Conservation (phyloP, 2,329 filamentous ascomycete genomes). For the Seiridium cupressi region DNA sequence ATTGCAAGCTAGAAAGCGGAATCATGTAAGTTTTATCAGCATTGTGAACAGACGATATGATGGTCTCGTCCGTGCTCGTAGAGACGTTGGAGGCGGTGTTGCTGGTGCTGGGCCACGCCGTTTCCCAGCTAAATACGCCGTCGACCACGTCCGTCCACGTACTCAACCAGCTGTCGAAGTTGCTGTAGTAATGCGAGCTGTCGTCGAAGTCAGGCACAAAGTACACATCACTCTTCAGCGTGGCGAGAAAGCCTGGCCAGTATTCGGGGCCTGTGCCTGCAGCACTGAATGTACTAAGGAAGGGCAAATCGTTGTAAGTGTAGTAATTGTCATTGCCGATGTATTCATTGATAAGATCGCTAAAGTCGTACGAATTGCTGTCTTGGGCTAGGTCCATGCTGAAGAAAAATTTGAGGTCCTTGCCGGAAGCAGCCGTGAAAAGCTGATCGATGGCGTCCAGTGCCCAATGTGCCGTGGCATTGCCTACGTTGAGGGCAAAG, state of each 20-base stretch:
- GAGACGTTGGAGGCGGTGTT: conserved; percentile 23
- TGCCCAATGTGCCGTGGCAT: conserved; percentile 22
- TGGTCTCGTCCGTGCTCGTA: conserved; percentile 19
- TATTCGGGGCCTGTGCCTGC: conserved; percentile 19
- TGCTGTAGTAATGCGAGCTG: conserved; percentile 28
- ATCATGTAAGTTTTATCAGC: conserved; percentile 33
- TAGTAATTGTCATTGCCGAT: conserved; percentile 25
- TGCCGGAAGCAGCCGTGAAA: conserved; percentile 26
- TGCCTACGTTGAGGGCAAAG: conserved; percentile 33
- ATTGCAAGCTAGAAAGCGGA: conserved; percentile 29
- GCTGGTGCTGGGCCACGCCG: conserved; percentile 29
- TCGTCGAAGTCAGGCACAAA: conserved; percentile 31
- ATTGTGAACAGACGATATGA: conserved; percentile 18
- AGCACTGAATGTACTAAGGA: conserved; percentile 29
- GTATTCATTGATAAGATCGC: conserved; percentile 21
- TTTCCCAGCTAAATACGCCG: conserved; percentile 36
- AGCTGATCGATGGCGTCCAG: conserved; percentile 23
- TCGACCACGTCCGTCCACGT: conserved; percentile 30
- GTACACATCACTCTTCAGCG: conserved; percentile 24
- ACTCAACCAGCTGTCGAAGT: conserved; percentile 22
- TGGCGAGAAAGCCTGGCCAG: conserved; percentile 24
- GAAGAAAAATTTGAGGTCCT: conserved; percentile 33
- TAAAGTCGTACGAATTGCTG: conserved; percentile 21
- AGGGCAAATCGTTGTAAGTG: conserved; percentile 21
- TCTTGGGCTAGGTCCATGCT: conserved; percentile 31